These are phyloP conservation scores for Chlamydomonas sphaeroides DNA, from an alignment of 139 green algal genomes.

Conservation along the genomic window DNA sequence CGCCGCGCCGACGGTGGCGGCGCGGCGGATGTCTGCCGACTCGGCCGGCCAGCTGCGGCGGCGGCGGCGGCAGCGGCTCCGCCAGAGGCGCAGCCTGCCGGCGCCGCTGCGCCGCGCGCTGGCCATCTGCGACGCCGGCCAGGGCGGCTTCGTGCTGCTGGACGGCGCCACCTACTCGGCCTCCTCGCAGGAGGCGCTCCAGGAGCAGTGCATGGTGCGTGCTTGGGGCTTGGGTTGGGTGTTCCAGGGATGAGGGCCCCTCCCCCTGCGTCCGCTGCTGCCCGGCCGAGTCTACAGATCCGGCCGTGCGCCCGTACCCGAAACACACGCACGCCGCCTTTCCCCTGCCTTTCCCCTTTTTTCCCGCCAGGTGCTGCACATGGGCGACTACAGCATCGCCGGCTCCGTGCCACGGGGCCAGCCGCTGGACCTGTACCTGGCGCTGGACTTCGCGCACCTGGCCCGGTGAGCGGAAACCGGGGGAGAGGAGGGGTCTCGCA, in stretches of 20 bases:
- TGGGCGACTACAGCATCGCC: conserved; percentile 21
- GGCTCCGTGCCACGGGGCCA: not conserved
- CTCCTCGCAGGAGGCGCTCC: conserved; percentile 19
- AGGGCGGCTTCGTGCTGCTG: conserved; percentile 31
- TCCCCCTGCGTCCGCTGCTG: too few relatives aligned
- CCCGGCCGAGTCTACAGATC: too few relatives aligned
- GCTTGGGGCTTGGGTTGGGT: too few relatives aligned
- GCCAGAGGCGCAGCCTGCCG: conserved; percentile 2
- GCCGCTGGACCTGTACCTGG: conserved; percentile 36
- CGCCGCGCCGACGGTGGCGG: not conserved
- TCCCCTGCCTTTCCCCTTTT: too few relatives aligned
- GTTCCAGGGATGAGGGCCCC: too few relatives aligned
- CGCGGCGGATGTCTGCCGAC: too few relatives aligned
- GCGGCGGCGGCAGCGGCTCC: not conserved
- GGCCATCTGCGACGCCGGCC: conserved; percentile 20
- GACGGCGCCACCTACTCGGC: conserved; percentile 29
- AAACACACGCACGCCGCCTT: too few relatives aligned
- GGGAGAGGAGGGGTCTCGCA: too few relatives aligned
- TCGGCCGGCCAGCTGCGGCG: too few relatives aligned
- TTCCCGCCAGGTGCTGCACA: conserved; percentile 33
- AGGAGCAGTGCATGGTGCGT: conserved; percentile 39
- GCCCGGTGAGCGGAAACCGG: too few relatives aligned
- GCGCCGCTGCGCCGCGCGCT: conserved; percentile 21
- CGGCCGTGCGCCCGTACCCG: too few relatives aligned
- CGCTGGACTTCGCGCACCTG: conserved; percentile 37